Conservation (phyloP, 163 green algal genomes). For the Coccomyxa subellipsoidea region DNA sequence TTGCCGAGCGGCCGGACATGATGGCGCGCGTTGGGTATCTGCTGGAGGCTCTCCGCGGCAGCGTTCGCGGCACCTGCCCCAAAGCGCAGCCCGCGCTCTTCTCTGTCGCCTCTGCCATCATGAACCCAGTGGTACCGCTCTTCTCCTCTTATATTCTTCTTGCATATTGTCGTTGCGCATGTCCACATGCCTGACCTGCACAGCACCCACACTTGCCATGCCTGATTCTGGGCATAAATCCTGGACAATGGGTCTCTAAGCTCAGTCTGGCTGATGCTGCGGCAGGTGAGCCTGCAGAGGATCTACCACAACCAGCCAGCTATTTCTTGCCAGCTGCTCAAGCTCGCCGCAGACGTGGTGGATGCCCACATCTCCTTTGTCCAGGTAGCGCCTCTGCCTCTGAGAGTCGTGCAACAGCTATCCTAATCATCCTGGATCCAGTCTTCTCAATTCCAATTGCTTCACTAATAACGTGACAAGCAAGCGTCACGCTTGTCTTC, state of each 20-base stretch:
- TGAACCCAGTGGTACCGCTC: neutral
- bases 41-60: conserved; percentile 65
- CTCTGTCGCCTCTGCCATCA: conserved; percentile 10
- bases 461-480: neutral
- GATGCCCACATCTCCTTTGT: conserved; percentile 58
- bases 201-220: neutral
- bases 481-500: neutral
- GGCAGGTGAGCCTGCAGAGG: conserved; percentile 54
- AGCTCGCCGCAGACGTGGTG: conserved; percentile 65
- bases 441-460: neutral
- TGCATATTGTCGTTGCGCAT: too few relatives aligned
- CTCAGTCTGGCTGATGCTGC: too few relatives aligned
- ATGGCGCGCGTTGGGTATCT: conserved; percentile 45
- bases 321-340: conserved; percentile 55
- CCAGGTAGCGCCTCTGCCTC: neutral
- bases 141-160: neutral
- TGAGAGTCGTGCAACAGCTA: neutral
- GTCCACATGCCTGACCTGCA: neutral
- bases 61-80: conserved; percentile 39
- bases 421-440: neutral
- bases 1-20: conserved; percentile 43
- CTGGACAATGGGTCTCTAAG: too few relatives aligned
- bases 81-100: conserved; percentile 36
- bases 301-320: conserved; percentile 37
- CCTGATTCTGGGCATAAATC: too few relatives aligned